Percentiles rank a stretch among this genome's conserved stretches.
phyloP scores from a whole-genome alignment of 768 basidiomycete genomes.

The Crucibulum laeve region DNA sequence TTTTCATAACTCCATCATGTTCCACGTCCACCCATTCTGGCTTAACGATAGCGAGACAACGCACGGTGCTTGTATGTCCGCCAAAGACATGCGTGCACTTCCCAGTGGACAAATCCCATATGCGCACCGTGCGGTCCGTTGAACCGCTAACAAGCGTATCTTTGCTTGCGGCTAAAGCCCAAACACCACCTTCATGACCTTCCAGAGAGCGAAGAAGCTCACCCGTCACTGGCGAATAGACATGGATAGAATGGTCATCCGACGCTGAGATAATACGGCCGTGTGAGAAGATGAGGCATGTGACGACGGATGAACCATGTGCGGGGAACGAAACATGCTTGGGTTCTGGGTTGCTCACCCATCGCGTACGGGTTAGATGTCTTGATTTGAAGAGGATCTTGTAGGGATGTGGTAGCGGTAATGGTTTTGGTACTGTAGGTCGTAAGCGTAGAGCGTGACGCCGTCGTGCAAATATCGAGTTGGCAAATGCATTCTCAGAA shows the following conservation, averaged over 20 bases:
- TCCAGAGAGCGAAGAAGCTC: constrained; percentile 67
- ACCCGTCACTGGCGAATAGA: constrained; percentile 87
- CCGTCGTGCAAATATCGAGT: constrained; percentile 62
- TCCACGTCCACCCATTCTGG: constrained; percentile 83
- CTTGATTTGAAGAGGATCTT: constrained; percentile 94
- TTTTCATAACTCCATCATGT: constrained; percentile 55
- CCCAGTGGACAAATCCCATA: constrained; percentile 82
- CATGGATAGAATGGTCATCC: constrained; percentile 94
- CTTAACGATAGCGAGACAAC: constrained; percentile 93
- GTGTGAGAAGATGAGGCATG: constrained; percentile 91
- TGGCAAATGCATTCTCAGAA: constrained; percentile 77
- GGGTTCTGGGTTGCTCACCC: constrained; percentile 70
- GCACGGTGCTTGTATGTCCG: constrained; percentile 94
- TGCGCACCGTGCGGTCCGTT: constrained; percentile 89
- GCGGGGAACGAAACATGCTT: constrained; percentile 83
- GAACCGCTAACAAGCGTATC: constrained; percentile 88
- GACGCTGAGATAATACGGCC: constrained; percentile 96
- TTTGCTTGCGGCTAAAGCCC: constrained; percentile 91
- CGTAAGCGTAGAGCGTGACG: constrained; percentile 32
- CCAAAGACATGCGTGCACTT: constrained; percentile 90
- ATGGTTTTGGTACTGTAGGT: constrained; percentile 33
- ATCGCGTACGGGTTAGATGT: constrained; percentile 72
- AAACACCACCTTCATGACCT: constrained; percentile 95
- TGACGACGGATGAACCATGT: constrained; percentile 88
- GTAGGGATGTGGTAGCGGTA: constrained; percentile 80